Evolutionary conservation across 108 stramenopile genomes (phyloP), one percentile per base, ranked within the genome.

Genomic region (Nitzschia inconspicua): DNA sequence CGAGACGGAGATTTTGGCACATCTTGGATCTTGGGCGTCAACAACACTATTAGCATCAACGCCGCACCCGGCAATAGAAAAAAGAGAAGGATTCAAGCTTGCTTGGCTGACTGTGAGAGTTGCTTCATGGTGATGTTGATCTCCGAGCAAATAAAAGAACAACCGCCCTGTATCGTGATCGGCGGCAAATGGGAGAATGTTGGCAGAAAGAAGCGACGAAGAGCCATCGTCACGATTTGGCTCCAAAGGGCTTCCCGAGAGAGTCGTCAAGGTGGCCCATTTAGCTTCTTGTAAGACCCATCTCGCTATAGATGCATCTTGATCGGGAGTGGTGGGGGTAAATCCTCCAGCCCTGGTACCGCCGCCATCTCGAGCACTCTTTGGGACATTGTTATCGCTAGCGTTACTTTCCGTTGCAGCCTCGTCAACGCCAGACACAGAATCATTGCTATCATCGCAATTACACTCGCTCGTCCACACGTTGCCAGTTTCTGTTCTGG

Each of bases 21-120:
- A 83, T n/a, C 52, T 43, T 2, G 77, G 77, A 43, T 64, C 48
- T 60, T 78, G 67, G 20, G 81, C 67, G 44, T 78, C 77, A 0
- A 57, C 25, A 3, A 43, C 52, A 53, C 14, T 42, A 13, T 43
- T 40, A 3, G 23, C 14, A 39, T 39, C 37, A 10, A 23, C 23
- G 4, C 57, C 57, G 27, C 57, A 57, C 5, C 14, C 40, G 5
- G 57, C 57, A 13, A 24, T 25, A 5, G 22, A 23, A 23, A 57
- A 57, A 13, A 27, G 23, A 4, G 22, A 16, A 20, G 57, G 57
- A 11, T n/a, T 24, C 19, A 57, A 23, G 22, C 20, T 9, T 11
- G 57, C 57, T 43, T 57, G 25, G 29, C 40, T 42, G 5, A 57
- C 10, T 11, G 57, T 44, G 16, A 57, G 18, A 18, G 57, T n/a